Conservation (phyloP, 371 early-diverging fungal species). For the Mucor indicus region DNA sequence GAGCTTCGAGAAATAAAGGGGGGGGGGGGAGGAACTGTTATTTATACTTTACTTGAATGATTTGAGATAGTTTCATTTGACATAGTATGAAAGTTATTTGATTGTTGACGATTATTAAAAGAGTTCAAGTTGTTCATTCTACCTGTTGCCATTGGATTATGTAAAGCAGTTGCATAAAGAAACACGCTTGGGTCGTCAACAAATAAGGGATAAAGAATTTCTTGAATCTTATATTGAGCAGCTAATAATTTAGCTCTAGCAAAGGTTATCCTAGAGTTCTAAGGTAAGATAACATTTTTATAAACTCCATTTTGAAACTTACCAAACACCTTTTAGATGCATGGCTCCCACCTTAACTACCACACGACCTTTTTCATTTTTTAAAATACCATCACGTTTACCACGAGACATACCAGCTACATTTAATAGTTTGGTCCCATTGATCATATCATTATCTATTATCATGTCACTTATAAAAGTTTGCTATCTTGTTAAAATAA, state of each 20-base stretch:
- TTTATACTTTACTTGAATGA: not conserved
- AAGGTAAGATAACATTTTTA: not conserved
- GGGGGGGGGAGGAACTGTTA: not conserved
- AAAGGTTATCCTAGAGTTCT: conserved; percentile 58
- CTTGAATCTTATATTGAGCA: conserved; percentile 66
- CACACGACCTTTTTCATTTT: conserved; percentile 80
- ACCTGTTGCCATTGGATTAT: conserved; percentile 12
- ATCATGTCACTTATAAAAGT: not conserved
- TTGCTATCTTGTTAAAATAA: not conserved
- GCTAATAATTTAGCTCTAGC: conserved; percentile 67
- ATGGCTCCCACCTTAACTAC: conserved; percentile 86
- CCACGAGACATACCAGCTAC: conserved; percentile 87
- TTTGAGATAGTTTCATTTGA: conserved; percentile 2
- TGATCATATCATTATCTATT: conserved; percentile 78
- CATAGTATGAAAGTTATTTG: not conserved
- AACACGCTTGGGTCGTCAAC: conserved; percentile 61
- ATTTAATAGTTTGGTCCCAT: conserved; percentile 84
- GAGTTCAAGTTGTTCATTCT: conserved; percentile 14
- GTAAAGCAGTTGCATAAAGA: conserved; percentile 25
- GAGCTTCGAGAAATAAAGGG: not conserved
- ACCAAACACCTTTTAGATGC: conserved; percentile 88
- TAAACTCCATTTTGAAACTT: conserved; percentile 7
- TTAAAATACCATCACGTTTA: conserved; percentile 83
- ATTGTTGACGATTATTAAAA: not conserved
- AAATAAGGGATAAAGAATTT: conserved; percentile 72